phyloP scores from a whole-genome alignment of 352 stramenopile species.

The Globisporangium cystogenes region DNA sequence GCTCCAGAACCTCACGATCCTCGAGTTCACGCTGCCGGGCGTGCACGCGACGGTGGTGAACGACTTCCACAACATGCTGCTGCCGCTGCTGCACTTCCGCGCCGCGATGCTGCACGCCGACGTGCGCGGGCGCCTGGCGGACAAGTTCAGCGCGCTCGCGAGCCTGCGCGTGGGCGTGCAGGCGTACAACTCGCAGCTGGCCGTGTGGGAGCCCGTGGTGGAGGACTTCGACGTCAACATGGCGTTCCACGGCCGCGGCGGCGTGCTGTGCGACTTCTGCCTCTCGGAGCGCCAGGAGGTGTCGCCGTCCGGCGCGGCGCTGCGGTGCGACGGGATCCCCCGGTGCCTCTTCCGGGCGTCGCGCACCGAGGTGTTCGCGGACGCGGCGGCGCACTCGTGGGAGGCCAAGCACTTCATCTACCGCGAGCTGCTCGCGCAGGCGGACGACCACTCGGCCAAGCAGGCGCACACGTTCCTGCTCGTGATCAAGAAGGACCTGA shows the following conservation, averaged over 20 bases:
- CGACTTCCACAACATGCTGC: conserved; percentile 86
- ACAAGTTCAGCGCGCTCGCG: conserved; percentile 54
- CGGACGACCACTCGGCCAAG: conserved; percentile 49
- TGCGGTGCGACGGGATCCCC: conserved; percentile 66
- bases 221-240: conserved; percentile 83
- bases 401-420: conserved; percentile 85
- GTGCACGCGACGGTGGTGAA: conserved; percentile 82
- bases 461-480: conserved; percentile 63
- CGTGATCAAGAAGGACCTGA: conserved; percentile 76
- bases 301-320: conserved; percentile 41
- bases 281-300: conserved; percentile 67
- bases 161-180: conserved; percentile 69
- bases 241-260: conserved; percentile 58
- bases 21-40: conserved; percentile 70
- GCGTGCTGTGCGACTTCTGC: conserved; percentile 74
- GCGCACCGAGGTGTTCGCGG: conserved; percentile 60
- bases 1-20: conserved; percentile 63
- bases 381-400: conserved; percentile 51
- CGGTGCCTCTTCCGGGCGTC: conserved; percentile 65
- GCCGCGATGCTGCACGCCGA: conserved; percentile 61
- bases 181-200: conserved; percentile 83
- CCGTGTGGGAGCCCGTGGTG: conserved; percentile 79
- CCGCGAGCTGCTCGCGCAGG: conserved; percentile 60
- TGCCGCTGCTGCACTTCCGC: conserved; percentile 75
- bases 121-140: conserved; percentile 53